Evolutionary conservation across 192 early-diverging fungal genomes (phyloP), one percentile per base, ranked within the genome.

Genomic region (Phlyctochytrium bullatum): DNA sequence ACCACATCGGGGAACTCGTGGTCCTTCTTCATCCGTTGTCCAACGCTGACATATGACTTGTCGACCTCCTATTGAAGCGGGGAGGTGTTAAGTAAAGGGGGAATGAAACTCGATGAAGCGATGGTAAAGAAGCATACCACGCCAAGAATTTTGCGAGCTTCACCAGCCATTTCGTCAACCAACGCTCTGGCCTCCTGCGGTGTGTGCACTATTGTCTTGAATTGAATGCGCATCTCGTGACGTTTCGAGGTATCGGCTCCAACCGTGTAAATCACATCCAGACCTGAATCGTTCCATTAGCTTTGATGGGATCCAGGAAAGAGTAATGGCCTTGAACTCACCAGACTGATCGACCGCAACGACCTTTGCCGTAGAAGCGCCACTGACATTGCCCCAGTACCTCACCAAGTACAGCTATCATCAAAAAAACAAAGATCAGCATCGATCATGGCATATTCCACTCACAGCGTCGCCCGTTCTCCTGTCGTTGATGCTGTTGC

Each of bases 281-380:
- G 1, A 27, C 70, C 70, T 72, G n/a, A 3, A 52, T 3, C 52
- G 27, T 12, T 34, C 4, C 34, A 12, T 62, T 14, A 62, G 53
- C 50, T n/a, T n/a, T 57, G 34, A 31, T n/a, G 34, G 28, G 10
- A 4, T 17, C 34, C 16, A 59, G n/a, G 25, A 2, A n/a, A 32
- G 61, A 62, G 34, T 1, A 0, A 52, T n/a, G 27, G 29, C 1
- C 17, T n/a, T 1, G 17, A 25, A 24, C 52, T 1, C 16, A 72
- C 70, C 70, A 28, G 59, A n/a, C 14, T 63, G 56, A 35, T 72
- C 70, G 30, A 72, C 62, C 3, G 56, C 64, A 50, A 72, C 34
- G 3, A 60, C 29, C 50, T 59, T 29, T 10, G 63, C 70, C 56
- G 64, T 66, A 52, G 29, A 35, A 20, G 65, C 70, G 29, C 34